phyloP scores from a whole-genome alignment of 2,329 filamentous ascomycete genomes.

The Amauroascus verrucosus region DNA sequence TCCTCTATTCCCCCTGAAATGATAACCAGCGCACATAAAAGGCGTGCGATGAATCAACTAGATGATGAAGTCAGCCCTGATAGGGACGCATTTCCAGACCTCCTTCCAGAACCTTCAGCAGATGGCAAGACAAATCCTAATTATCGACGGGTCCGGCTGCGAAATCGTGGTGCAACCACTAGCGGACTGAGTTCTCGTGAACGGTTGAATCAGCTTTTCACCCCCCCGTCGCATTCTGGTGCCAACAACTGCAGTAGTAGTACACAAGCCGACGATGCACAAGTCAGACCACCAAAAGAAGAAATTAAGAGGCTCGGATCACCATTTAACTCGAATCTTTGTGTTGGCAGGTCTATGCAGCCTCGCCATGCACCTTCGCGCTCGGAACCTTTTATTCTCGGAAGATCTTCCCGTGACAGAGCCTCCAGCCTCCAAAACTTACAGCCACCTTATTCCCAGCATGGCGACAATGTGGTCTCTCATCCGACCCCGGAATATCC shows the following conservation, averaged over 20 bases:
- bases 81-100: conserved; percentile 30
- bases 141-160: conserved; percentile 48
- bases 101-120: conserved; percentile 23
- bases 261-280: conserved; percentile 18
- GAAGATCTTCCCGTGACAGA: background rate
- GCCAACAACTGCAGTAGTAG: conserved; percentile 20
- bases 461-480: background rate
- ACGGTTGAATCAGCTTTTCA: conserved; percentile 47
- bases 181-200: conserved; percentile 39
- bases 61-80: conserved; percentile 43
- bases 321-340: conserved; percentile 36
- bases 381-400: conserved; percentile 35
- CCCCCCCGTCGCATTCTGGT: conserved; percentile 34
- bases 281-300: conserved; percentile 19
- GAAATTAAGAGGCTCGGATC: conserved; percentile 39
- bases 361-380: conserved; percentile 35
- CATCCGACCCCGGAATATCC: background rate
- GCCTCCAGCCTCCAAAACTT: conserved; percentile 3
- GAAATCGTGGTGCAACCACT: conserved; percentile 52
- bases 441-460: background rate
- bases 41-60: conserved; percentile 47
- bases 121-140: conserved; percentile 37
- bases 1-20: conserved; percentile 49
- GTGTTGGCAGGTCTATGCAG: conserved; percentile 25
- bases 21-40: conserved; percentile 46